These are phyloP conservation scores for Podospora appendiculata DNA, from an alignment of 495 filamentous ascomycete genomes.

Conservation along the genomic window DNA sequence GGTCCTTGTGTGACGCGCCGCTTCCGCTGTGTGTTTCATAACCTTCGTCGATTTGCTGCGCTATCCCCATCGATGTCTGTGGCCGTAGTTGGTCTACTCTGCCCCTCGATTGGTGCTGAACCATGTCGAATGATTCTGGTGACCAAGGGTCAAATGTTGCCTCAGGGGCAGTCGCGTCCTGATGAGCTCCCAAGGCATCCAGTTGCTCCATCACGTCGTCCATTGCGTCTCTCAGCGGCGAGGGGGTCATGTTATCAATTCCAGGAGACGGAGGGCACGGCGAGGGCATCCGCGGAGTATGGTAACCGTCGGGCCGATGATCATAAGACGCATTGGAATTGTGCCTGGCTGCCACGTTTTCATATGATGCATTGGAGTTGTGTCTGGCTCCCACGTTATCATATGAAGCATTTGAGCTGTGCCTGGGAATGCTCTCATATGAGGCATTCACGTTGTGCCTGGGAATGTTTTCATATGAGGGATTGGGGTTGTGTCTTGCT, in stretches of 20 bases:
- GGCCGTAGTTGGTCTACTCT: slow-evolving; percentile 44
- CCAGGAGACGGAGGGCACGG: slow-evolving; percentile 57
- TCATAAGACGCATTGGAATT: slow-evolving; percentile 21
- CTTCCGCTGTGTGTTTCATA: slow-evolving; percentile 44
- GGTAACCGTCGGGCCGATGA: slow-evolving; percentile 28
- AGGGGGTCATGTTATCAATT: slow-evolving; percentile 68
- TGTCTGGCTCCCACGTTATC: slow-evolving; percentile 3
- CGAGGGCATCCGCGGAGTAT: slow-evolving; percentile 43
- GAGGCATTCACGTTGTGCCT: no score
- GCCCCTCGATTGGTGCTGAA: slow-evolving; percentile 34
- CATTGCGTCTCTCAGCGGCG: slow-evolving; percentile 88
- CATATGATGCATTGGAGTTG: slow-evolving; percentile 25
- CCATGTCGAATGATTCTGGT: slow-evolving; percentile 73
- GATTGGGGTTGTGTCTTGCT: no score
- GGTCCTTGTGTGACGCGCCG: slow-evolving; percentile 35
- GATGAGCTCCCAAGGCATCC: slow-evolving; percentile 71
- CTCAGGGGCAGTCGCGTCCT: slow-evolving; percentile 44
- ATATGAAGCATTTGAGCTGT: no score
- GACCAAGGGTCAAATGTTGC: slow-evolving; percentile 75
- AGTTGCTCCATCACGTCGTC: slow-evolving; percentile 97
- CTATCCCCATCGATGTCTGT: slow-evolving; percentile 65
- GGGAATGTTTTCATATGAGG: no score
- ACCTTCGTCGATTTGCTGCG: slow-evolving; percentile 45
- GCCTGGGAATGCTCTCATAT: no score
- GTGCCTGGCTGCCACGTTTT: slow-evolving; percentile 18